Evolutionary conservation across 768 basidiomycete species (phyloP), one percentile per base, ranked within the genome.

Genomic region (Candolleomyces efflorescens): DNA sequence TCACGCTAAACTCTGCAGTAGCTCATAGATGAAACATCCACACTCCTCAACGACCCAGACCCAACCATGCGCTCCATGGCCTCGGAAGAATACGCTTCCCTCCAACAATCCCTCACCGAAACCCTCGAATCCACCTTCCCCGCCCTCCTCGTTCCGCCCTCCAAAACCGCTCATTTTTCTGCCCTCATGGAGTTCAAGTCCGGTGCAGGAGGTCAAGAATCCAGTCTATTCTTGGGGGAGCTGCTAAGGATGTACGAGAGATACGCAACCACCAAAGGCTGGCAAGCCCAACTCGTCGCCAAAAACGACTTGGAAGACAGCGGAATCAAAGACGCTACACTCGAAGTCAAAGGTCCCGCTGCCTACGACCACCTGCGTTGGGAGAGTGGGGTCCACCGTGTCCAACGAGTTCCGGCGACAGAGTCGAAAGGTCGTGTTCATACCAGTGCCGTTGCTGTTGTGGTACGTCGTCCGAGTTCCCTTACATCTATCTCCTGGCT

Each of bases 351-450:
- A 59, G 92, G 92, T 0, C 72, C 80, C 1, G 87, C 89, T 0
- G 86, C 84, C 10, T 98, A 90, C 63, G 94, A 94, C 58, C 71
- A 76, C 0, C 69, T 98, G 54, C 75, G 86, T 38, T 94, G 89
- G 86, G 97, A 99, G 71, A 94, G 90, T 59, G 97, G 97, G 2
- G 94, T 99, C 0, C 97, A 98, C 73, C 80, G 97, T 2, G 94
- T 99, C 0, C 96, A 98, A 73, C 73, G 97, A 43, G 91, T 98
- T 0, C 97, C 97, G 1, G 85, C 85, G 9, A 98, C 94, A 3
- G 96, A 98, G 64, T 77, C 87, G 2, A 85, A 83, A 58, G 96
- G 96, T 5, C 77, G 96, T 50, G 84, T 91, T 26, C 97, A 98
- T 66, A 96, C 96, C 0, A 94, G 92, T 64, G 96, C 96, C 0